phyloP scores from a whole-genome alignment of 2,329 filamentous ascomycete species.

The Phyllosticta capitalensis region DNA sequence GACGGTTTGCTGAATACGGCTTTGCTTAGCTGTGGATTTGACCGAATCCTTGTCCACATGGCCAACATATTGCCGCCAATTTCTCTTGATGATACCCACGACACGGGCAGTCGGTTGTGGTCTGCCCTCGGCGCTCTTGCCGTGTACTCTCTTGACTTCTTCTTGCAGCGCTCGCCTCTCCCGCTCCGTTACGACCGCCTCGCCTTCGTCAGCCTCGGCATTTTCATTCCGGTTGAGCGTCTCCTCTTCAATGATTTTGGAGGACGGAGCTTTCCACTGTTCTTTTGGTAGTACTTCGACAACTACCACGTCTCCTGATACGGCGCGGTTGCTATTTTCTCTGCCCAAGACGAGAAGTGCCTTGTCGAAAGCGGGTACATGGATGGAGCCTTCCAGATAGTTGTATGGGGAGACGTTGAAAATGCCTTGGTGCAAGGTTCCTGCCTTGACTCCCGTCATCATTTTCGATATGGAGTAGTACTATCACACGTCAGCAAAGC shows the following conservation, averaged over 20 bases:
- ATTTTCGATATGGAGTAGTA: constrained; percentile 84
- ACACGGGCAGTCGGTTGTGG: constrained; percentile 87
- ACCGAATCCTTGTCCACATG: constrained; percentile 85
- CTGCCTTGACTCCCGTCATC: constrained; percentile 85
- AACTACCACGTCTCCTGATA: constrained; percentile 87
- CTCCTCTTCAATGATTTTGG: constrained; percentile 93
- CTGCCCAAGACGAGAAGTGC: constrained; percentile 78
- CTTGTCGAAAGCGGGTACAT: constrained; percentile 83
- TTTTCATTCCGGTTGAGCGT: constrained; percentile 87
- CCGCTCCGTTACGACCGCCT: constrained; percentile 73
- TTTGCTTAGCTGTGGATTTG: constrained; percentile 61
- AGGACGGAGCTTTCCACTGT: constrained; percentile 94
- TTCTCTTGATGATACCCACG: constrained; percentile 85
- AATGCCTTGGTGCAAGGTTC: constrained; percentile 82
- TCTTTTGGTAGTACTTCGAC: constrained; percentile 88
- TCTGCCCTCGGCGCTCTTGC: constrained; percentile 62
- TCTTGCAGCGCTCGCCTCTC: constrained; percentile 84
- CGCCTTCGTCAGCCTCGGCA: constrained; percentile 65
- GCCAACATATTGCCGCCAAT: constrained; percentile 97
- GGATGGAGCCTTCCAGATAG: constrained; percentile 87
- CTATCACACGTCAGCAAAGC: constrained; percentile 10
- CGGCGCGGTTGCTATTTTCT: constrained; percentile 90
- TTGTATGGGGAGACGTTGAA: constrained; percentile 98
- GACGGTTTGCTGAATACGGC: constrained; percentile 79
- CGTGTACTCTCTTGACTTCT: constrained; percentile 78